Evolutionary conservation across 208 protist genomes (phyloP).

Genomic region (Leishmania tarentolae): DNA sequence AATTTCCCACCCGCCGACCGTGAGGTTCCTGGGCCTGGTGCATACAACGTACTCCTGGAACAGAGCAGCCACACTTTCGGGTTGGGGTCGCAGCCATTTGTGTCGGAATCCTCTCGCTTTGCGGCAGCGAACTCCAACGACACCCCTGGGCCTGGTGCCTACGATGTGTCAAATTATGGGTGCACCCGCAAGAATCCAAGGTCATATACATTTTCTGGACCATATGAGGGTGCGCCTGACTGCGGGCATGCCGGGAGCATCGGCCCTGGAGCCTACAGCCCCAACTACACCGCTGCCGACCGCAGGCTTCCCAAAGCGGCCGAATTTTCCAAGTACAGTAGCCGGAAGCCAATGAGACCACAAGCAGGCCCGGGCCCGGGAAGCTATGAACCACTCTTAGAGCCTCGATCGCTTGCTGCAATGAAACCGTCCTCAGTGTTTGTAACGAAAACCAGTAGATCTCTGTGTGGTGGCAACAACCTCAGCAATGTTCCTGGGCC

Average conservation of each 20-base stretch:
- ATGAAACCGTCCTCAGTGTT: constrained; percentile 86
- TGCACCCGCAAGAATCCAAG: constrained; percentile 33
- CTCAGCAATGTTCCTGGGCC: constrained; percentile 58
- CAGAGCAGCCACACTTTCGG: constrained; percentile 15
- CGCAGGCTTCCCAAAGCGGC: constrained; percentile 49
- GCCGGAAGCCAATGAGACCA: constrained; percentile 25
- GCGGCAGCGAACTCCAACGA: constrained; percentile 23
- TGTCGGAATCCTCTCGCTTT: constrained; percentile 67
- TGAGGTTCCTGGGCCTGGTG: constrained; percentile 61
- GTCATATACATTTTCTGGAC: constrained; percentile 35
- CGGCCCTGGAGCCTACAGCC: constrained; percentile 64
- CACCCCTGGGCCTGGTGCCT: constrained; percentile 69
- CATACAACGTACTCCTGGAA: constrained; percentile 40
- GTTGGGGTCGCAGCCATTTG: constrained; percentile 63
- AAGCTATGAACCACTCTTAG: constrained; percentile 49
- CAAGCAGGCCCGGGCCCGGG: constrained; percentile 71
- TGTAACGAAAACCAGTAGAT: constrained; percentile 63
- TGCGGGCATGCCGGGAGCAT: not conserved
- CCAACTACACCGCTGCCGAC: constrained; percentile 42
- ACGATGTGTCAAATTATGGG: constrained; percentile 41
- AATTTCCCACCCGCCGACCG: constrained; percentile 29
- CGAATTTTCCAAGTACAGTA: constrained; percentile 66
- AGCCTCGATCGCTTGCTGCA: constrained; percentile 32
- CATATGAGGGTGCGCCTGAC: constrained; percentile 2
- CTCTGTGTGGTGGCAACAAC: constrained; percentile 11